Evolutionary conservation across 371 early-diverging fungal genomes (phyloP), one percentile per base, ranked within the genome.

Genomic region (Mucor velutinosus): DNA sequence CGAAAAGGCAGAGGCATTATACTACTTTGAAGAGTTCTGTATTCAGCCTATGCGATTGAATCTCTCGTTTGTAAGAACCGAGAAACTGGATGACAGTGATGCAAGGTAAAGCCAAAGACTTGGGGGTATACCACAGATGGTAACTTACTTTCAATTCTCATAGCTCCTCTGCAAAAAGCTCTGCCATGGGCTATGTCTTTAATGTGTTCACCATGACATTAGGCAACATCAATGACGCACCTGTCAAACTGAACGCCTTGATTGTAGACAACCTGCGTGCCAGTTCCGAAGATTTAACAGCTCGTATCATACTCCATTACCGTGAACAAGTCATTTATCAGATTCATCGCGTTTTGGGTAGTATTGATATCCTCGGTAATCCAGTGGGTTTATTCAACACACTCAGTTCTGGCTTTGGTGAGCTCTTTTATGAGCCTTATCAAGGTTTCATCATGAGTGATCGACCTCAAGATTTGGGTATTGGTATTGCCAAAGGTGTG

Each of bases 391-490:
- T 96, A 23, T 95, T 95, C 75, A 90, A 84, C 75, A 94, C 82
- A 33, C 81, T 96, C 14, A 88, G 92, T 60, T 93, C 93, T 37
- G 97, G 96, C 6, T 94, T 95, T 19, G 82, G 87, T 6, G 95
- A 95, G 66, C 82, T 96, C 35, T 95, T 96, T 73, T 96, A 95
- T 79, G 96, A 96, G 69, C 96, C 96, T 0, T 88, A 90, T 64
- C 92, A 93, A 80, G 97, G 97, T 5, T 92, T 96, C 63, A 90
- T 94, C 30, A 91, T 91, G 83, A 94, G 93, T 60, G 91, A 91
- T 51, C 76, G 94, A 23, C 95, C 96, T 0, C 93, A 95, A 74
- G 95, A 94, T 65, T 83, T 95, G 55, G 95, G 94, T 17, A 88
- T 93, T 62, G 95, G 95, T 10, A 76, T 96, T 30, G 95, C 94